Evolutionary conservation across 2,329 filamentous ascomycete species (phyloP), one percentile per base, ranked within the genome.

Genomic region (Diaporthe sp.): DNA sequence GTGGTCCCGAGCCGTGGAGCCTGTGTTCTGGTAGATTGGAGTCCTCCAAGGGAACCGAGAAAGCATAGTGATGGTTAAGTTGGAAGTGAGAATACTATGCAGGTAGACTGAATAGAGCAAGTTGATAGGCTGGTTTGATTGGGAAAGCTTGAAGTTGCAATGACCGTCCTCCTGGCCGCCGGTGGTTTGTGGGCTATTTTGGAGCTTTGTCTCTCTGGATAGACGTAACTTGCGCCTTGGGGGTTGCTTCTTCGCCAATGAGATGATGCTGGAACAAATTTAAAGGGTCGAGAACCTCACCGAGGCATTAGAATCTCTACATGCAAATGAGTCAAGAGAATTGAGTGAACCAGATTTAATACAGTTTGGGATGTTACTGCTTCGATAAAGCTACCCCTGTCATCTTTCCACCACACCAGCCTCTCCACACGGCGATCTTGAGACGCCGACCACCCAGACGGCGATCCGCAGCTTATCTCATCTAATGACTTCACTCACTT

Each of bases 1-100:
- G 74, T 89, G 86, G 77, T 90, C 88, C 55, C 87, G 85, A 13
- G 87, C 87, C 38, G 86, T 82, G 17, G 84, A 87, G 72, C 87
- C 87, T 12, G 85, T 87, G 80, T 89, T 88, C 73, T 84, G 81
- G 78, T 80, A 81, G 50, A 79, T 30, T 4, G 80, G 80, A n/a
- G 80, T 77, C 60, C 69, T 75, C 75, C 73, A 76, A 9, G 68
- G 57, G 30, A 75, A 70, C 17, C 75, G 75, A 17, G 74, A 76
- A 8, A 75, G 45, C 73, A 76, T 76, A 4, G 12, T 40, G 57
- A 50, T 19, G 22, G 25, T 47, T 7, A 7, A 33, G 9, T 35
- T 9, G 47, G 33, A 15, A 13, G 28, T 28, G 7, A 40, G 17
- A 19, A 15, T 17, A 42, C 19, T 42, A 22, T 15, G 3, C 12